A percentile compares a stretch with the other conserved stretches of the same genome.
phyloP scores from a whole-genome alignment of 192 early-diverging fungal species.

The Dissophora globulifera region DNA sequence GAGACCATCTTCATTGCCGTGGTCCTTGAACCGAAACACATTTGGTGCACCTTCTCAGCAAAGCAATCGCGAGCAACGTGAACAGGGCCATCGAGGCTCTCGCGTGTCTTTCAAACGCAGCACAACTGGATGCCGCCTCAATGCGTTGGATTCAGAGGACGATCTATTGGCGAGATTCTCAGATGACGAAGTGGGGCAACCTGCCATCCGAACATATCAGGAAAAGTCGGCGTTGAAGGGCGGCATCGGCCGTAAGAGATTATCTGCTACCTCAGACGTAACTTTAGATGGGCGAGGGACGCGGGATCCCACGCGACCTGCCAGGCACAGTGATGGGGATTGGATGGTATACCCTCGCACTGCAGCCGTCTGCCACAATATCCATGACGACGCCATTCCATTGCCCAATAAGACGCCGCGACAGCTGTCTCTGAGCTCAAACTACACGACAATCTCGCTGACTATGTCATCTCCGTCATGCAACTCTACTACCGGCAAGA shows the following conservation, averaged over 20 bases:
- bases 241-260: conserved; percentile 9
- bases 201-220: not conserved
- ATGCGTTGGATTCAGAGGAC: conserved; percentile 32
- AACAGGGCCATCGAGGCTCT: not conserved
- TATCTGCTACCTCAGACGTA: conserved; percentile 2
- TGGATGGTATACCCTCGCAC: conserved; percentile 42
- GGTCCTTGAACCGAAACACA: conserved; percentile 20
- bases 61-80: not conserved
- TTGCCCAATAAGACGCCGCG: conserved; percentile 1
- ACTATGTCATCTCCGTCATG: conserved; percentile 16
- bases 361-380: conserved; percentile 18
- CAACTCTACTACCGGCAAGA: too few species aligned
- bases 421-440: not conserved
- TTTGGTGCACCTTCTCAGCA: conserved; percentile 4
- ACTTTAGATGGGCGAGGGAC: not conserved
- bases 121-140: not conserved
- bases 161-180: conserved; percentile 18
- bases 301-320: not conserved
- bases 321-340: not conserved
- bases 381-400: conserved; percentile 17
- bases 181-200: not conserved
- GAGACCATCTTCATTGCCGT: not conserved
- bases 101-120: not conserved
- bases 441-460: conserved; percentile 21
- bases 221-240: conserved; percentile 22